Evolutionary conservation across 176 grass and related monocot species (phyloP), one percentile per base, ranked within the genome.

Genomic region (Luzula sylvatica): DNA sequence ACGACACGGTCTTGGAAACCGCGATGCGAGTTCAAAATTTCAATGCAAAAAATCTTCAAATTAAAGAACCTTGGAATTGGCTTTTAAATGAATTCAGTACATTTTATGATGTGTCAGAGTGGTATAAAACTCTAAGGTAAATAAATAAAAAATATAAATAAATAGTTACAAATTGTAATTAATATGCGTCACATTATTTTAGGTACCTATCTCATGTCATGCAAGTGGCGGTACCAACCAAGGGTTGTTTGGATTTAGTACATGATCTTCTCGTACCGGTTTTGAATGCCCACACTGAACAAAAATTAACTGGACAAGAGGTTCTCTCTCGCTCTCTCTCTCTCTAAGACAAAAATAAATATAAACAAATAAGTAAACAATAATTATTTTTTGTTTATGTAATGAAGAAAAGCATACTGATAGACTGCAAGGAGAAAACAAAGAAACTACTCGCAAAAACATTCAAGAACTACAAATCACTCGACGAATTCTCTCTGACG

Each of bases 381-480:
- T 35, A 35, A 35, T 9, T 1, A 35, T 59, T 53, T 45, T 60
- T 41, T 50, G 38, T 23, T 40, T 50, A 69, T 58, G 20, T 5
- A 51, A 27, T 71, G 47, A 80, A 96, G 90, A 86, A 81, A 82
- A 81, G 76, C 57, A 89, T 96, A 79, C 47, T 96, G 39, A 26
- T 81, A 12, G 84, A 96, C 25, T 89, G 80, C 51, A 83, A 88
- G 75, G 74, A 96, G 69, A 67, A 68, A 52, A 86, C 88, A 17
- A 96, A 88, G 17, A 78, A 50, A 55, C 64, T 96, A 29, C 67
- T 96, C 55, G 76, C 83, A 19, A 53, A 72, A 70, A 77, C 83
- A 38, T 86, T 89, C 62, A 80, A 96, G 66, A 96, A 96, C 60
- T 96, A 89, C 55, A 96, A 96, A 55, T 88, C 90, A 25, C 64